Evolutionary conservation across 345 rosid species (phyloP).

Genomic region (Populus davidiana): DNA sequence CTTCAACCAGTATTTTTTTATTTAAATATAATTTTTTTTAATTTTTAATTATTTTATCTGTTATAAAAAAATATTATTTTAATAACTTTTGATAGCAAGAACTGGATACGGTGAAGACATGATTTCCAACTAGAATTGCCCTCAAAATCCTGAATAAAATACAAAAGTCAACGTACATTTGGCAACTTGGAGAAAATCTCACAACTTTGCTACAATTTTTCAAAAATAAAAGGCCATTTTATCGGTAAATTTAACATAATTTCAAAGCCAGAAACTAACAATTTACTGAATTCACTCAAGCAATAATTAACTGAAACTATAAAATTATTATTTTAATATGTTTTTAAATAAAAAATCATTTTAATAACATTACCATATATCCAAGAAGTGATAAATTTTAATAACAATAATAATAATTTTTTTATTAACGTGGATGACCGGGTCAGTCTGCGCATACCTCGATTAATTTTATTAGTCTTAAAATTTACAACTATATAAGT

Average conservation of each 20-base stretch:
- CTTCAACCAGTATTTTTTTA: no score
- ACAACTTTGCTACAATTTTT: background rate
- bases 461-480: rapidly evolving
- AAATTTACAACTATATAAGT: no score
- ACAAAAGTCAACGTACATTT: constrained; percentile 1
- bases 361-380: no score
- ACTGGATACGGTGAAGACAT: constrained; percentile 75
- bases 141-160: constrained; percentile 21
- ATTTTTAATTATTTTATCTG: no score
- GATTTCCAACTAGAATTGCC: constrained; percentile 26
- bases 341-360: no score
- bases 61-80: no score
- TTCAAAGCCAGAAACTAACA: background rate
- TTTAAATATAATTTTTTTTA: no score
- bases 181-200: background rate
- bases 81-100: constrained; percentile 20
- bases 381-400: no score
- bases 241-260: background rate
- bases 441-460: no score
- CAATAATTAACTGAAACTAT: background rate
- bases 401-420: no score
- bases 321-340: no score
- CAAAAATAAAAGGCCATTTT: background rate
- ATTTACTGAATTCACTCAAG: background rate
- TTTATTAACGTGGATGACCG: no score